These are phyloP conservation scores for Baudoinia panamericana DNA, from an alignment of 495 filamentous ascomycete genomes.

Conservation along the genomic window DNA sequence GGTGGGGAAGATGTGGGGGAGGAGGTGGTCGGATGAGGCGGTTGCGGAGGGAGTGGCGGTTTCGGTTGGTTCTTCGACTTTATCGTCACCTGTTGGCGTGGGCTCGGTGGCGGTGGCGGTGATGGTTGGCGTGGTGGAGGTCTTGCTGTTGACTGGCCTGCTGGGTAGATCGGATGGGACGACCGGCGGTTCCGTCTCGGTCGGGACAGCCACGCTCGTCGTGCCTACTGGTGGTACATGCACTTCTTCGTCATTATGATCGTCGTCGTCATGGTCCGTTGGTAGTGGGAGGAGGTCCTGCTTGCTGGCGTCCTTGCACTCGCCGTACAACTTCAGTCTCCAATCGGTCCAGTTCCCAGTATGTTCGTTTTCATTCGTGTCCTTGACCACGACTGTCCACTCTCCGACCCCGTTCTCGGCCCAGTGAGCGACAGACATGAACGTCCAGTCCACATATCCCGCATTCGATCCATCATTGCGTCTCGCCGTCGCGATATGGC, in stretches of 20 bases:
- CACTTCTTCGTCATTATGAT: slow-evolving; percentile 59
- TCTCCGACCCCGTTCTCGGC: slow-evolving; percentile 76
- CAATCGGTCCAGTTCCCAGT: slow-evolving; percentile 76
- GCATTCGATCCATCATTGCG: slow-evolving; percentile 43
- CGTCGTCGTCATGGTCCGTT: slow-evolving; percentile 64
- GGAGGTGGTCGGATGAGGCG: slow-evolving; percentile 40
- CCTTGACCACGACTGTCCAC: slow-evolving; percentile 86
- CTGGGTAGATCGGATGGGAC: too few species aligned
- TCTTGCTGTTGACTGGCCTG: slow-evolving; percentile 58
- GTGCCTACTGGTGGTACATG: slow-evolving; percentile 38
- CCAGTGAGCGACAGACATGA: slow-evolving; percentile 97
- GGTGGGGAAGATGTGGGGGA: slow-evolving; percentile 87
- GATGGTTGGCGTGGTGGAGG: slow-evolving; percentile 31
- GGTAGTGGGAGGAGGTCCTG: slow-evolving; percentile 70
- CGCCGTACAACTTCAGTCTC: slow-evolving; percentile 90
- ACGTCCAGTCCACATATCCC: slow-evolving; percentile 96
- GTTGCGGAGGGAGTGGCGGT: slow-evolving; percentile 29
- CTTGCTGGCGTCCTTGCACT: slow-evolving; percentile 58
- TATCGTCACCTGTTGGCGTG: slow-evolving; percentile 6
- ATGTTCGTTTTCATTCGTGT: slow-evolving; percentile 62
- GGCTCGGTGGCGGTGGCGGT: slow-evolving; percentile 26
- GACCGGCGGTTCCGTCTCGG: slow-evolving; percentile 33
- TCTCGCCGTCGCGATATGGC: slow-evolving; percentile 67
- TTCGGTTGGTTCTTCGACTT: slow-evolving; percentile 9
- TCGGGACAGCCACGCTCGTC: slow-evolving; percentile 37